These are phyloP conservation scores for Tuber calosporum DNA, from an alignment of 495 filamentous ascomycete genomes.

Conservation along the genomic window DNA sequence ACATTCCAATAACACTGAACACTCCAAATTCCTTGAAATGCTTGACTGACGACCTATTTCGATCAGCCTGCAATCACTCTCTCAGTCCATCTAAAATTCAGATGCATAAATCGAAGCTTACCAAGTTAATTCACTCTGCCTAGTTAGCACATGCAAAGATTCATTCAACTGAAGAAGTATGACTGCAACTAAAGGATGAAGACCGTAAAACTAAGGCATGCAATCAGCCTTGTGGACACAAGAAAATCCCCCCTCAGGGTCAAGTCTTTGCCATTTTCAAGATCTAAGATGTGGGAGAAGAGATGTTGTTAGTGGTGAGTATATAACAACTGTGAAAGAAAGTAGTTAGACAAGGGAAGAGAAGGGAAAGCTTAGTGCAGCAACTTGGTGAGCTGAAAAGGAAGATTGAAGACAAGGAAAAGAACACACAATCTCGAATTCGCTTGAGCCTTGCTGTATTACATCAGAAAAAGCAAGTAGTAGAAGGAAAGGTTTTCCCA, in stretches of 20 bases:
- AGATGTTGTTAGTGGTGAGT: neutral
- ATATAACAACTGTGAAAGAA: neutral
- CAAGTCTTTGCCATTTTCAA: neutral
- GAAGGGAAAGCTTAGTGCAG: neutral
- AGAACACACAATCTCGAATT: neutral
- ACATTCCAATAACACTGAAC: neutral
- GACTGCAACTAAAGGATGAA: conserved; percentile 1
- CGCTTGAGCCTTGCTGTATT: neutral
- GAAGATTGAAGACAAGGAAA: neutral
- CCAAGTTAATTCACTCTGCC: neutral
- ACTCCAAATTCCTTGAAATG: neutral
- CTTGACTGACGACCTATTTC: neutral
- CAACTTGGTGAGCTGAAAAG: neutral
- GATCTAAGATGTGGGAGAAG: neutral
- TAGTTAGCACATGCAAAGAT: conserved; percentile 6
- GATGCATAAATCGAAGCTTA: conserved; percentile 3
- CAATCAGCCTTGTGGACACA: neutral
- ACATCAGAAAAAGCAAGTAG: neutral
- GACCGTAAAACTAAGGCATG: neutral
- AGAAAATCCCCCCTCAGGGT: conserved; percentile 4
- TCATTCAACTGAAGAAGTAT: neutral
- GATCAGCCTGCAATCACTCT: neutral
- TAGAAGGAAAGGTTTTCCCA: neutral
- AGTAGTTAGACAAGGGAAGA: neutral
- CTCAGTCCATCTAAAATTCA: neutral